Evolutionary conservation across 352 stramenopile species (phyloP), one percentile per base, ranked within the genome.

Genomic region (Elongisporangium undulatum): DNA sequence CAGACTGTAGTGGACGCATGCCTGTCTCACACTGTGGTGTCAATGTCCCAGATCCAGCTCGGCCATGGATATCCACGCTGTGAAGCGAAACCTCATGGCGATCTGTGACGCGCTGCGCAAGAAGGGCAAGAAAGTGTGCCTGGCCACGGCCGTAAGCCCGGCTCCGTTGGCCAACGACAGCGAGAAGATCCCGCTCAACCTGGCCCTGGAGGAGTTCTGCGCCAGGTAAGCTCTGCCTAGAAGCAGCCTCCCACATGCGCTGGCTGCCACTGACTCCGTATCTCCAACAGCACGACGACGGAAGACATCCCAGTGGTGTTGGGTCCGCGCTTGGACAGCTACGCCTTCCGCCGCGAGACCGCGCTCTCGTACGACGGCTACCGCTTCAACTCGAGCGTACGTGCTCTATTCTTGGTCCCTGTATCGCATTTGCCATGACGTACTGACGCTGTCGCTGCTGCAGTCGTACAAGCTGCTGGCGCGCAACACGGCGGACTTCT

Each of bases 331-430:
- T 73, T 95, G 52, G 83, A 90, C 54, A 85, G 67, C 56, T 91
- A 86, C 51, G 70, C 79, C 13, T 90, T 93, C 66, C 78, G 74
- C 48, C 82, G 83, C 16, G 65, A 85, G 7, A 82, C 64, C 19
- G 68, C 75, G 5, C 72, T 89, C 29, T 68, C 68, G 26, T 92
- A 77, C 67, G 85, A 95, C 63, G 72, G 77, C 34, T 92, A 82
- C 67, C 83, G 91, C 60, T 89, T 92, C 69, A 93, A 92, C 66
- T 90, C 82, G 22, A 86, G 72, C 53, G 83, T 92, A 83, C 53
- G 73, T 69, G 12, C 23, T 26, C 23, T n/a, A n/a, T n/a, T 15
- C 22, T 51, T 49, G 13, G 23, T 17, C 34, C 21, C n/a, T n/a
- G n/a, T n/a, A n/a, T n/a, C n/a, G n/a, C n/a, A n/a, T 26, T 39